Base-by-base conservation (phyloP, 352 stramenopile species). In the Pythium phragmiticola region DNA sequence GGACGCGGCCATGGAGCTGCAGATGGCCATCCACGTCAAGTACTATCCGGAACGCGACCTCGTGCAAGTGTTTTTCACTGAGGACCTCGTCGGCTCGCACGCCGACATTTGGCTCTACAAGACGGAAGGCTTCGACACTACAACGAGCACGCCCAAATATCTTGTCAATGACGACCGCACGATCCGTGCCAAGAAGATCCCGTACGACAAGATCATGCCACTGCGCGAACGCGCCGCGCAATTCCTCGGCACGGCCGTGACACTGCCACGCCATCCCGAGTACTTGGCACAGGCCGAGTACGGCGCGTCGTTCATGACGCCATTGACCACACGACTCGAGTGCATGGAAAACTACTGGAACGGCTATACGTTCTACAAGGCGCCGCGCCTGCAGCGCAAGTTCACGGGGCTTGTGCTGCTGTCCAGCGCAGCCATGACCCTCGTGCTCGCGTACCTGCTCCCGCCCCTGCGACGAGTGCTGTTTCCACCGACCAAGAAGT, bases 271-370 rank as follows among this genome's bases (percentile, higher is more conserved):
- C 21, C 86, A 92, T 51, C 75, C 82, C 0, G 78, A 76, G 47
- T 89, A 75, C 60, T 65, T 90, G 34, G 84, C 84, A 2, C 59
- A 70, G 28, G 78, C 80, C 11, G 84, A 92, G 72, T 92, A 92
- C 60, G 84, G 84, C 47, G 34, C 33, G 0, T 82, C 70, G 59
- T 92, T 76, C 45, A 90, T 92, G 80, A 88, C 75, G 45, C 84
- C 84, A 6, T 60, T 92, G 17, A 80, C 73, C 0, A 92, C 83
- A 63, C 75, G 80, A 47, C 77, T 92, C 66, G 84, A 92, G 68
- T 92, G 84, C 53, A 81, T 92, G 54, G 84, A 92, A 68, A 92
- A 92, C 58, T 66, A 90, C 28, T 66, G 79, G 42, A 92, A 92
- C 36, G 82, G 82, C 14, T 92, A 90, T 65, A 72, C 77, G 30